Conservation (phyloP, 177 flowering plant species). For the Vitis hybrid region DNA sequence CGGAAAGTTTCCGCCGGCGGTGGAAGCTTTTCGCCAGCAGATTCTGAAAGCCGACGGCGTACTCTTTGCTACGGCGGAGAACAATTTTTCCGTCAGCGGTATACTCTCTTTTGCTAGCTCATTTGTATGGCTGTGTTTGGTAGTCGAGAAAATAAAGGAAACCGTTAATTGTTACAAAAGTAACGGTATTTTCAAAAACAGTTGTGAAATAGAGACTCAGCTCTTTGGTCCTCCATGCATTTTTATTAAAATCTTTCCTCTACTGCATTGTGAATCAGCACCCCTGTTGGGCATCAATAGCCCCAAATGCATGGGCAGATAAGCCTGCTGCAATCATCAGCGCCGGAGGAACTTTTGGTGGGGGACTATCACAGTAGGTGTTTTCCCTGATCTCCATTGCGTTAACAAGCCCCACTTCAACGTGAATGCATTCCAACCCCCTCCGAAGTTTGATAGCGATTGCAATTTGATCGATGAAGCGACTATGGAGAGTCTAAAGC, state of each 20-base stretch:
- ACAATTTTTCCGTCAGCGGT: conserved; percentile 84
- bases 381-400: conserved; percentile 80
- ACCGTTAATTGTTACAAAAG: too few species aligned
- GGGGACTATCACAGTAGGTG: conserved; percentile 72
- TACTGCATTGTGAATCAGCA: conserved; percentile 26
- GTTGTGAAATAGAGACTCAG: too few species aligned
- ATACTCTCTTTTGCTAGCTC: not conserved
- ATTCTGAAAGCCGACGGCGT: conserved; percentile 63
- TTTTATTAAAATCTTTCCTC: not conserved
- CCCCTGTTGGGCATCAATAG: conserved; percentile 84
- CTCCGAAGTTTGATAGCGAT: conserved; percentile 63
- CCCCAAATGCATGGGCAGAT: conserved; percentile 84
- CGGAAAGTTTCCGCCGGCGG: conserved; percentile 68
- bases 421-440: conserved; percentile 58
- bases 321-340: conserved; percentile 88
- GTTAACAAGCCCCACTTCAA: conserved; percentile 77
- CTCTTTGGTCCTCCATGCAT: too few species aligned
- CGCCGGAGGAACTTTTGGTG: conserved; percentile 60
- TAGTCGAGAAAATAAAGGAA: too few species aligned
- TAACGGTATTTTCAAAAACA: too few species aligned
- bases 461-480: conserved; percentile 60
- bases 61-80: conserved; percentile 89
- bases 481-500: conserved; percentile 40
- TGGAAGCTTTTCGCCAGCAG: conserved; percentile 75
- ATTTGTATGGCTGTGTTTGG: not conserved